phyloP scores from a whole-genome alignment of 768 basidiomycete species.

The Trametes cingulata region DNA sequence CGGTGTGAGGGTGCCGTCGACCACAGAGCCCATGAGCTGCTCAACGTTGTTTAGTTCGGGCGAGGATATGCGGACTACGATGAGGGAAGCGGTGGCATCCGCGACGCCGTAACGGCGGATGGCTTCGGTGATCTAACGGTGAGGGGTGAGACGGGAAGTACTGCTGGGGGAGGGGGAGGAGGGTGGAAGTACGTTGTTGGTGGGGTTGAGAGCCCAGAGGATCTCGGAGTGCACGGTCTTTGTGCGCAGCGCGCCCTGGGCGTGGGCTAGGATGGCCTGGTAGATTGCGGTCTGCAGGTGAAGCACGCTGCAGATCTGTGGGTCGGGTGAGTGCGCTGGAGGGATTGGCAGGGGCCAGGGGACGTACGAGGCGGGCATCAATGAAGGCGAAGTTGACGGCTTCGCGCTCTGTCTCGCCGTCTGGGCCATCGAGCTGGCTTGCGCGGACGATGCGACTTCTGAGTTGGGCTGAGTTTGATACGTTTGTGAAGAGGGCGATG shows the following conservation, averaged over 20 bases:
- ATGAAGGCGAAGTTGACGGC: slow-evolving; percentile 91
- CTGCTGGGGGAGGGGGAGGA: neutral
- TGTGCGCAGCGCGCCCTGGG: slow-evolving; percentile 64
- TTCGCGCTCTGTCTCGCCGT: slow-evolving; percentile 68
- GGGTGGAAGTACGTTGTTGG: slow-evolving; percentile 63
- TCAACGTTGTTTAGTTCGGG: slow-evolving; percentile 44
- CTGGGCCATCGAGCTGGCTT: slow-evolving; percentile 53
- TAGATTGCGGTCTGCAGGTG: slow-evolving; percentile 86
- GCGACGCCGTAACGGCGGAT: slow-evolving; percentile 85
- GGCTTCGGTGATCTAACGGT: slow-evolving; percentile 80
- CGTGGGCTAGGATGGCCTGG: slow-evolving; percentile 73
- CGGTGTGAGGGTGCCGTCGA: slow-evolving; percentile 56
- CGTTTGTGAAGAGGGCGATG: slow-evolving; percentile 64
- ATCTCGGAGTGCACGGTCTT: slow-evolving; percentile 92
- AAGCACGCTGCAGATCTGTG: slow-evolving; percentile 74
- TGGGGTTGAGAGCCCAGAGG: slow-evolving; percentile 84
- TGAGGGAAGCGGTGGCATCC: slow-evolving; percentile 57
- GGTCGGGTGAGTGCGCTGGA: neutral
- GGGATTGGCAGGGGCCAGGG: neutral
- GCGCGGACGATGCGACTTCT: slow-evolving; percentile 72
- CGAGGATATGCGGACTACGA: slow-evolving; percentile 69
- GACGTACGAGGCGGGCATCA: slow-evolving; percentile 76
- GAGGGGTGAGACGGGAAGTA: neutral
- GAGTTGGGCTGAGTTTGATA: slow-evolving; percentile 63
- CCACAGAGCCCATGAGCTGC: slow-evolving; percentile 53